These are phyloP conservation scores for Linderniella brevidens DNA, from an alignment of 257 asterid species.

Conservation along the genomic window DNA sequence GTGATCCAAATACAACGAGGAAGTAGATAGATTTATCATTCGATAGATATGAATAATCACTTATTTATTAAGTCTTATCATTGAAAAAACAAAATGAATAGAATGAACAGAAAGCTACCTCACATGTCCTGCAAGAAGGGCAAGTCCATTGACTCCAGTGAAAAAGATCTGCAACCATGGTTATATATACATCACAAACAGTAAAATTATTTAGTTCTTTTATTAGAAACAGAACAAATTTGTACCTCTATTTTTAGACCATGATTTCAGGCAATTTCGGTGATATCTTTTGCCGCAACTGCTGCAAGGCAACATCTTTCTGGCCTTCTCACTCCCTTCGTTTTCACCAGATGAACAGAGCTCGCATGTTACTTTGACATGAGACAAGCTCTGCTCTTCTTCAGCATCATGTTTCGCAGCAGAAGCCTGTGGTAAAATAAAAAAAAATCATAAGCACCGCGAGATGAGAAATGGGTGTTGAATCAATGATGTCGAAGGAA, in stretches of 20 bases:
- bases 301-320: slow-evolving; percentile 84
- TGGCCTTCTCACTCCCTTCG: slow-evolving; percentile 77
- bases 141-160: slow-evolving; percentile 99
- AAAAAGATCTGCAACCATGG: slow-evolving; percentile 56
- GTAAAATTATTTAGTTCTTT: slow-evolving; percentile 9
- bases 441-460: not conserved
- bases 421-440: slow-evolving; percentile 26
- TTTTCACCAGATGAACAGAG: slow-evolving; percentile 79
- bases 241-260: slow-evolving; percentile 89
- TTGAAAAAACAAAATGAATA: no score
- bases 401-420: slow-evolving; percentile 36
- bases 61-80: no score
- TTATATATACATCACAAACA: slow-evolving; percentile 11
- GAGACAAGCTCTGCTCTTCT: slow-evolving; percentile 55
- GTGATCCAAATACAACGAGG: slow-evolving; percentile 6
- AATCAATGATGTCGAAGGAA: no score
- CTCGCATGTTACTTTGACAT: slow-evolving; percentile 70
- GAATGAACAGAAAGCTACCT: slow-evolving; percentile 30
- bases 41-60: no score
- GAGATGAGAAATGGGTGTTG: no score
- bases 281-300: slow-evolving; percentile 85
- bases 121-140: slow-evolving; percentile 88
- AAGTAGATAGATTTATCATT: not conserved
- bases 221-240: slow-evolving; percentile 6
- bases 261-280: slow-evolving; percentile 63